These are phyloP conservation scores for Leonotis leonurus DNA, from an alignment of 257 asterid species.

Conservation along the genomic window DNA sequence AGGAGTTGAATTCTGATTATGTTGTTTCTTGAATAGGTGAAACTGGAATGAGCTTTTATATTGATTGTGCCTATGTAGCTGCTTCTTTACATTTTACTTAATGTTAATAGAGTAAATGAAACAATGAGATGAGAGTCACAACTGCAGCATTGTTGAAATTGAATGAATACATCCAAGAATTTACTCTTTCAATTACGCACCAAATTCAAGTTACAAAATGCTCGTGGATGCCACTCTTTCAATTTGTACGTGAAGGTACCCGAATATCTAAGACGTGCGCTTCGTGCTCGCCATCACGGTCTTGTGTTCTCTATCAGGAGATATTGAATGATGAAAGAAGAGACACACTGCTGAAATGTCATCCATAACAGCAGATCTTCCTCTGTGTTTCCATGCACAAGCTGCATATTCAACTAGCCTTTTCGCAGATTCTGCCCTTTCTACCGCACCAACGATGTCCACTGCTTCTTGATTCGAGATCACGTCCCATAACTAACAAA, in stretches of 20 bases:
- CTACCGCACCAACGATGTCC: conserved; percentile 44
- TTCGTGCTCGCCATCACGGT: conserved; percentile 2
- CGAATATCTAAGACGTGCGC: too few species aligned
- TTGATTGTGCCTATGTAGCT: conserved; percentile 8
- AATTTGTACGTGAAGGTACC: too few species aligned
- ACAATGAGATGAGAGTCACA: too few species aligned
- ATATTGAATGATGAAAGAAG: conserved; percentile 35
- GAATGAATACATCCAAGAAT: too few species aligned
- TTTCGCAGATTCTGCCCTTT: conserved; percentile 53
- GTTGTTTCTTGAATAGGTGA: conserved; percentile 15
- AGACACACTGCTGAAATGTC: conserved; percentile 71
- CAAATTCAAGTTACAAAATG: too few species aligned
- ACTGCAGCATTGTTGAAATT: too few species aligned
- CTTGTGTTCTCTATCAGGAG: neutral
- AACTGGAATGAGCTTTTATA: too few species aligned
- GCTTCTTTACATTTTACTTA: neutral
- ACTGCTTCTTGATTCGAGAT: conserved; percentile 68
- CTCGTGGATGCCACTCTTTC: too few species aligned
- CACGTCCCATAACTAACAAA: conserved; percentile 88
- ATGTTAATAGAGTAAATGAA: neutral
- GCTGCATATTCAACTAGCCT: conserved; percentile 54
- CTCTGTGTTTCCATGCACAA: conserved; percentile 56
- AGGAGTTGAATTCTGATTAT: conserved; percentile 40
- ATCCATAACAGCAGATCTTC: conserved; percentile 54
- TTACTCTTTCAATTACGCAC: too few species aligned